Evolutionary conservation across 2,329 filamentous ascomycete genomes (phyloP), one percentile per base, ranked within the genome.

Genomic region (Huntiella decipiens): DNA sequence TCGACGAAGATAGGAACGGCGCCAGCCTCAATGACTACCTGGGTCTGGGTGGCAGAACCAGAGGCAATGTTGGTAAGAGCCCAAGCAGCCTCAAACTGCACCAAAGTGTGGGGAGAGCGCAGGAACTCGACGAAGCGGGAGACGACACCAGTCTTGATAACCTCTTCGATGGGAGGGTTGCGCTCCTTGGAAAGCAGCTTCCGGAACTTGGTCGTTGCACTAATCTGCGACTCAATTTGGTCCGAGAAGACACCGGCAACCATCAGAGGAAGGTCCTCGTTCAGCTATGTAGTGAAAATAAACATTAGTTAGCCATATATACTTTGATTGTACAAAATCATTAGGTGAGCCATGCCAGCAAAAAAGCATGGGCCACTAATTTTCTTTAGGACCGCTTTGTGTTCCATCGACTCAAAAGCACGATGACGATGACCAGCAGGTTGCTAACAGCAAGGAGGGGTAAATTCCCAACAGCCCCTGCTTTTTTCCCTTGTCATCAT

Each of bases 11-110:
- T 98, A 48, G 91, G 91, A 37, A 98, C 91, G 53, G 91, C 91
- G 55, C 91, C 91, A 52, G 91, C 88, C 66, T 96, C 88, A 57
- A 98, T 98, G 54, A 98, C 91, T 45, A 96, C 91, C 66, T 98
- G 91, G 52, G 91, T 98, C 68, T 98, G 91, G 56, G 85, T 82
- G 50, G 91, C 91, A 50, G 88, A 96, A 52, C 91, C 91, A 43
- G 88, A 96, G 51, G 91, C 91, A 64, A 98, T 98, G 71, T 98
- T 98, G 70, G 91, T 98, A 60, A 98, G 70, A 52, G 91, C 91
- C 91, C 91, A 98, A 38, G 91, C 91, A 57, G 91, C 91, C 71
- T 98, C 91, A 61, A 98, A 98, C 66, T 98, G 91, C 47, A 98
- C 91, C 42, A 98, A 75, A 32, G 91, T 96, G 66, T 98, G 91